A percentile compares a stretch with the other conserved stretches of the same genome.
These are phyloP conservation scores for Rhododendron ferrugineum DNA, from an alignment of 148 eudicot genomes.

Conservation along the genomic window DNA sequence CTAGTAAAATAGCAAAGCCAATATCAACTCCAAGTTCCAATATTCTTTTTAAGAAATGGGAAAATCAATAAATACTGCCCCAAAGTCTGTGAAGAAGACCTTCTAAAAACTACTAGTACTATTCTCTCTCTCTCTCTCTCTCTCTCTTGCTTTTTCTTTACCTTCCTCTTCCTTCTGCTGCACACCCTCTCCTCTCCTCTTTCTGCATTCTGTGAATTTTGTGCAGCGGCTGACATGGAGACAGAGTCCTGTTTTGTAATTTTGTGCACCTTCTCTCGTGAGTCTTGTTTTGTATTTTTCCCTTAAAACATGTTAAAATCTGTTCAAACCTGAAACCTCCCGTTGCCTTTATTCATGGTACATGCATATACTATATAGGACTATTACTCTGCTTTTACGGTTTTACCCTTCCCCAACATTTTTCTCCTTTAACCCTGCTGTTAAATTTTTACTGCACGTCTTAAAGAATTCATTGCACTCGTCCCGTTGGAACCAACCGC, in stretches of 20 bases:
- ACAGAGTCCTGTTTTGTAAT: conserved; percentile 17
- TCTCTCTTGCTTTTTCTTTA: neutral
- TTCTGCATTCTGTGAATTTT: conserved; percentile 21
- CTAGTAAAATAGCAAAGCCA: conserved; percentile 3
- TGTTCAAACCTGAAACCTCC: conserved; percentile 7
- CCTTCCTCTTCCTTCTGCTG: neutral
- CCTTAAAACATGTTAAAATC: conserved; percentile 1
- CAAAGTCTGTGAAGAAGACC: conserved; percentile 18
- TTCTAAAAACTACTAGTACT: conserved; percentile 1
- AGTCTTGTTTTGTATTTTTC: conserved; percentile 33
- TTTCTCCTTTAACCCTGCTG: neutral
- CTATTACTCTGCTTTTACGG: neutral
- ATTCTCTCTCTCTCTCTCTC: neutral
- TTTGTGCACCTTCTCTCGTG: conserved; percentile 34
- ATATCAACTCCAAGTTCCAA: conserved; percentile 37
- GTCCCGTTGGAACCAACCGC: neutral
- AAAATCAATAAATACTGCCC: neutral
- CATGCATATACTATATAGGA: conserved; percentile 12
- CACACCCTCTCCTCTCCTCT: neutral
- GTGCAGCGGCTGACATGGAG: conserved; percentile 50
- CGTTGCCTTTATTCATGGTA: conserved; percentile 20
- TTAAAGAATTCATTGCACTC: neutral
- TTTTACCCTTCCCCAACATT: conserved; percentile 3
- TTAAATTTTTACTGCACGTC: neutral
- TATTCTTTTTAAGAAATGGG: conserved; percentile 17